These are phyloP conservation scores for Acanthamoeba royreba DNA, from an alignment of 208 protist species.

Conservation along the genomic window DNA sequence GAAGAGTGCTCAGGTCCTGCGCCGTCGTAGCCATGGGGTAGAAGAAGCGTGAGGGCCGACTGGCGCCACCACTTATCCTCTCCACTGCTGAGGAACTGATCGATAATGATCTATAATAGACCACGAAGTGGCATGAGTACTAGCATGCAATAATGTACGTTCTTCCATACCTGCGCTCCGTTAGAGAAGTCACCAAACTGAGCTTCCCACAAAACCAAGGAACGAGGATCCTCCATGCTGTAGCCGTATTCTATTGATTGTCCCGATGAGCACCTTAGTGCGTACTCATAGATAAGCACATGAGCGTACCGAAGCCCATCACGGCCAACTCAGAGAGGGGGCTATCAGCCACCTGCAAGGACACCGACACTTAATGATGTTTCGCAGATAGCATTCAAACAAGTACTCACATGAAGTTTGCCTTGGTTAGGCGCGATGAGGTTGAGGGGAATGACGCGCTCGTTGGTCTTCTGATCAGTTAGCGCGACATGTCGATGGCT, in stretches of 20 bases:
- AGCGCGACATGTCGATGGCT: constrained; percentile 67
- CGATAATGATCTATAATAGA: constrained; percentile 61
- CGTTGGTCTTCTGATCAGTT: constrained; percentile 46
- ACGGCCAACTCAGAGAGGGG: constrained; percentile 66
- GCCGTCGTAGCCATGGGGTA: constrained; percentile 73
- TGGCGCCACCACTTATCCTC: constrained; percentile 62
- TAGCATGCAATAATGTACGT: too few relatives aligned
- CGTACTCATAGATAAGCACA: background rate
- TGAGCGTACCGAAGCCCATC: constrained; percentile 47
- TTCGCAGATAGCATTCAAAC: background rate
- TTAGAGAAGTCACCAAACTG: constrained; percentile 76
- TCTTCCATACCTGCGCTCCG: constrained; percentile 64
- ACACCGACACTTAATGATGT: background rate
- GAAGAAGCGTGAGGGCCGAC: constrained; percentile 45
- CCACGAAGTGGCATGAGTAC: too few relatives aligned
- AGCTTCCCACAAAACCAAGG: constrained; percentile 70
- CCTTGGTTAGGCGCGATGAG: constrained; percentile 9
- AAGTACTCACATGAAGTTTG: constrained; percentile 17
- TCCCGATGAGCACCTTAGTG: background rate
- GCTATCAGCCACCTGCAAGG: constrained; percentile 22
- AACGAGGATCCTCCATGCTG: constrained; percentile 63
- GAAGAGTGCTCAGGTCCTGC: constrained; percentile 69
- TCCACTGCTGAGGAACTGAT: constrained; percentile 55
- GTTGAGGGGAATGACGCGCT: constrained; percentile 57
- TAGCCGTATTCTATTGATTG: constrained; percentile 64